These are phyloP conservation scores for Cercophora sp. DNA, from an alignment of 495 filamentous ascomycete genomes.

Conservation along the genomic window DNA sequence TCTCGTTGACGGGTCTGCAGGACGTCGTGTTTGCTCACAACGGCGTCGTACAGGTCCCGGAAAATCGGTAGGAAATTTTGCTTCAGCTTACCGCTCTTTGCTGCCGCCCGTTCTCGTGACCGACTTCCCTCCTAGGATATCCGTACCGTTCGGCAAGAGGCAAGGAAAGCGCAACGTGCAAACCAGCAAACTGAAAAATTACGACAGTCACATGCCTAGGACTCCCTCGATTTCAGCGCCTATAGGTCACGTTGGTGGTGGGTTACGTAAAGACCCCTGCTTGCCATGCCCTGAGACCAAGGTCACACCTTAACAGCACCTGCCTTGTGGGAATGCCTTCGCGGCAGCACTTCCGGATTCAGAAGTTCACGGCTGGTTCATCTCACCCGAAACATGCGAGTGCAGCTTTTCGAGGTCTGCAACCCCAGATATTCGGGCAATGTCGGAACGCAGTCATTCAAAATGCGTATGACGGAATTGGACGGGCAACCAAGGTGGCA, in stretches of 20 bases:
- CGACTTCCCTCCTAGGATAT: no score
- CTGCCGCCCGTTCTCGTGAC: conserved; percentile 11
- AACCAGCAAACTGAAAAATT: conserved; percentile 8
- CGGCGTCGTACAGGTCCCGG: conserved; percentile 1
- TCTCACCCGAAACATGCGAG: background rate
- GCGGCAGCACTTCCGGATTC: conserved; percentile 8
- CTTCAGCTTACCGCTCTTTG: conserved; percentile 10
- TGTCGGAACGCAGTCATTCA: conserved; percentile 7
- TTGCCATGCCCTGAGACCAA: background rate
- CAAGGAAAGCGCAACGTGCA: no score
- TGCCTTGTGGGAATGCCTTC: background rate
- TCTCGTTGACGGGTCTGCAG: background rate
- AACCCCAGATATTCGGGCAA: conserved; percentile 6
- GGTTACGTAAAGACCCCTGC: conserved; percentile 26
- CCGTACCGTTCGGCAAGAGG: no score
- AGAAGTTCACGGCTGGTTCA: background rate
- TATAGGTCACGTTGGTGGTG: conserved; percentile 17
- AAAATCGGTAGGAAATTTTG: background rate
- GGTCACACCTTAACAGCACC: conserved; percentile 13
- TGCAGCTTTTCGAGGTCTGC: background rate
- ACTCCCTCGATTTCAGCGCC: conserved; percentile 1
- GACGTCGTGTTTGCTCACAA: background rate
- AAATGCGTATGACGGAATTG: conserved; percentile 23
- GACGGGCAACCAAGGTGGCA: conserved; percentile 20
- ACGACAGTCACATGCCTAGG: conserved; percentile 27